Percentiles rank a stretch among this genome's conserved stretches.
phyloP scores from a whole-genome alignment of 2,329 filamentous ascomycete genomes.

The Fusarium sp. region DNA sequence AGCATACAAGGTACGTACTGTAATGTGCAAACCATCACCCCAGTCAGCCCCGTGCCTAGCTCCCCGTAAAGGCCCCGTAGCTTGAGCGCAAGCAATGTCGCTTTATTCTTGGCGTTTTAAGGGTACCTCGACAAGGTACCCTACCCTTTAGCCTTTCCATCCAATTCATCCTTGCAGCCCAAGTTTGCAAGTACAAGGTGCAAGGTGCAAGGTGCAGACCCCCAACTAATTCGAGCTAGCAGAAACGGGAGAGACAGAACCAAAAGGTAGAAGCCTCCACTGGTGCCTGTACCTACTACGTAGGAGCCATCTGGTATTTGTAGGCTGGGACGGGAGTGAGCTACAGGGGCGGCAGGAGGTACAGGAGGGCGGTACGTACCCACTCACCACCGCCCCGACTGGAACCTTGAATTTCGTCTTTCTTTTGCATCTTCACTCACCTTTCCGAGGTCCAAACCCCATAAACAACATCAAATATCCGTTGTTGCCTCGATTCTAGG shows the following conservation, averaged over 20 bases:
- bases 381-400: constrained; percentile 47
- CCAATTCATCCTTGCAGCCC: constrained; percentile 36
- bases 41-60: constrained; percentile 45
- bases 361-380: constrained; percentile 47
- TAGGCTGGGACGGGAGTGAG: constrained; percentile 32
- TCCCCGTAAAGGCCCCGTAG: constrained; percentile 45
- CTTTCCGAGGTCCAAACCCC: constrained; percentile 43
- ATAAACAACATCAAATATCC: constrained; percentile 30
- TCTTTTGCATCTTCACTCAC: constrained; percentile 53
- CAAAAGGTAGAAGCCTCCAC: constrained; percentile 26
- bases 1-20: too few species aligned
- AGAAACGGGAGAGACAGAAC: constrained; percentile 46
- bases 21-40: constrained; percentile 19
- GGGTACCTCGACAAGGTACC: constrained; percentile 42
- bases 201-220: constrained; percentile 12
- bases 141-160: constrained; percentile 21
- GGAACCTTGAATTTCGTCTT: constrained; percentile 53
- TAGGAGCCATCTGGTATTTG: not conserved
- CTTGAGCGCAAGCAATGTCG: constrained; percentile 43
- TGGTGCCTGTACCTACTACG: constrained; percentile 21
- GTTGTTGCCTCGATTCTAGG: constrained; percentile 34
- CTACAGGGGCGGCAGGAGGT: constrained; percentile 32
- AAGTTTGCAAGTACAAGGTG: not conserved
- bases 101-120: constrained; percentile 44
- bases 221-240: constrained; percentile 44